Base-by-base conservation (phyloP, 2,329 filamentous ascomycete genomes). In the Aspergillus luchuensis region DNA sequence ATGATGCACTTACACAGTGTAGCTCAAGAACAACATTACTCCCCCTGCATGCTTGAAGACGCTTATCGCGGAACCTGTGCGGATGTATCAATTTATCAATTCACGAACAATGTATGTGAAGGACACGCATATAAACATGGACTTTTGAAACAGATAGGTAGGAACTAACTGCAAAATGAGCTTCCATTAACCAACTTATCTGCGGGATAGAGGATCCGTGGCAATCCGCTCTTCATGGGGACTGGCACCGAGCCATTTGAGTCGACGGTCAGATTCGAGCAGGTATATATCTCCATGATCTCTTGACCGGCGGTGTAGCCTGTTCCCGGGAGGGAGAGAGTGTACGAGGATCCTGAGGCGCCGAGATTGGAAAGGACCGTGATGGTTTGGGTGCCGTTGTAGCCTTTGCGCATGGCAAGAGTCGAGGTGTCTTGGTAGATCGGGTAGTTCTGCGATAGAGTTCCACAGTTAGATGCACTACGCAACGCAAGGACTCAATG, bases 301-400 rank as follows among this genome's bases (percentile, higher is more conserved):
- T 62, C 25, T 5, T 47, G 25, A 4, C 71, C 72, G 4, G 71
- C 61, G 1, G 51, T 23, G 56, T 66, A 75, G 0, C 68, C 72
- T 1, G 72, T 71, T 4, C 60, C 62, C 1, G 59, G 28, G 10
- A 75, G 56, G 0, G 67, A 66, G 49, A 75, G 60, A 1, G 68
- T 70, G 51, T 71, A 73, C 25, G 64, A 60, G 8, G 53, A 63
- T 7, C 71, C 71, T 0, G 55, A 55, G 1, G 69, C 66, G 51
- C 81, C 79, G 17, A 78, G 78, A 50, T 78, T 71, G 52, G 79
- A 78, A 38, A 84, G 73, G 15, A 84, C 69, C 8, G 76, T 76
- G 5, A 73, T 66, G 10, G 72, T 63, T 47, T 77, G 76, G 48
- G 72, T 71, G 3, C 79, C 80, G 60, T 80, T 79, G 11, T 49